Conservation (phyloP, 2,329 filamentous ascomycete species). For the Arthrobotrys megalospora region DNA sequence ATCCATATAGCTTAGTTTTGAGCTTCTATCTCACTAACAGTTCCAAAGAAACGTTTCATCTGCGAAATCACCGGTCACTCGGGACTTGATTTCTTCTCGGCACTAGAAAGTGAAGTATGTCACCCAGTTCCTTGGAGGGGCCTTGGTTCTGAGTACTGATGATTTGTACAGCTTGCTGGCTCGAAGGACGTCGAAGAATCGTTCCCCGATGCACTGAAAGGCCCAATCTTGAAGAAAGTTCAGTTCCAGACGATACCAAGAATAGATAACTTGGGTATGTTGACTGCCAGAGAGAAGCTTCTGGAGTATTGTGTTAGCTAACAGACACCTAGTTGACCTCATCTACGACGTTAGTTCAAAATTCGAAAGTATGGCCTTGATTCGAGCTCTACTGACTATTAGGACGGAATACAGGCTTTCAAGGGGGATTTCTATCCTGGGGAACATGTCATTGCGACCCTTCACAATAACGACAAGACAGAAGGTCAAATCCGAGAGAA, state of each 20-base stretch:
- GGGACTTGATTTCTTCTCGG: slow-evolving; percentile 91
- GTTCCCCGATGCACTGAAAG: slow-evolving; percentile 91
- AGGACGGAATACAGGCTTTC: slow-evolving; percentile 72
- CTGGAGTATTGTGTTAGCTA: slow-evolving; percentile 62
- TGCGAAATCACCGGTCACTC: slow-evolving; percentile 97
- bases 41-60: slow-evolving; percentile 83
- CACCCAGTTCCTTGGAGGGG: background rate
- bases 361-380: slow-evolving; percentile 17
- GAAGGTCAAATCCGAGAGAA: slow-evolving; percentile 88
- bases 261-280: slow-evolving; percentile 82
- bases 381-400: background rate
- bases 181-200: slow-evolving; percentile 90
- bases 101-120: slow-evolving; percentile 86
- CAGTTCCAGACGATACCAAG: slow-evolving; percentile 91
- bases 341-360: slow-evolving; percentile 73
- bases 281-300: slow-evolving; percentile 4
- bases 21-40: slow-evolving; percentile 37
- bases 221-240: slow-evolving; percentile 88
- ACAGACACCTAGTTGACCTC: slow-evolving; percentile 72
- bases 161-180: slow-evolving; percentile 76
- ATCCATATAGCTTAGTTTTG: background rate
- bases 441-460: slow-evolving; percentile 82
- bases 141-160: slow-evolving; percentile 63
- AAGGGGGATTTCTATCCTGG: slow-evolving; percentile 92
- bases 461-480: slow-evolving; percentile 78